A percentile compares a stretch with the other conserved stretches of the same genome.
phyloP scores from a whole-genome alignment of 2,329 filamentous ascomycete species.

The Alternaria triticina region DNA sequence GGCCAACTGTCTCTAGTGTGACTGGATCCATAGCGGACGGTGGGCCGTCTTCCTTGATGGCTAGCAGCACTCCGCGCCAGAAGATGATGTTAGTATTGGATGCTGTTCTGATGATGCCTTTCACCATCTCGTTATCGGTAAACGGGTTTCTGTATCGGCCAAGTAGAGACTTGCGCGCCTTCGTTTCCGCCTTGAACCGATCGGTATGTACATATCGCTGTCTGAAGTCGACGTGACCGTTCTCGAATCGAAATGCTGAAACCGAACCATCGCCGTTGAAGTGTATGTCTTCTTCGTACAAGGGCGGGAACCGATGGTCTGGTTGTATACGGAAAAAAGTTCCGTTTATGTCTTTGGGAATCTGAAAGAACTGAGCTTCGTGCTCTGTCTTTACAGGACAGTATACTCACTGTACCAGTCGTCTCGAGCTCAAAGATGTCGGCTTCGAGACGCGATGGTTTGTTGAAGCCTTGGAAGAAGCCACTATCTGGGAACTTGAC shows the following conservation, averaged over 20 bases:
- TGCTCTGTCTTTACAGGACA: not conserved
- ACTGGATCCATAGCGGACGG: slow-evolving; percentile 51
- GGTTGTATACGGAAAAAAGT: slow-evolving; percentile 55
- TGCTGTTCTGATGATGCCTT: slow-evolving; percentile 62
- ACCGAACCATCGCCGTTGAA: slow-evolving; percentile 56
- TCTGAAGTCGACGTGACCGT: slow-evolving; percentile 53
- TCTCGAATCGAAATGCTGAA: slow-evolving; percentile 51
- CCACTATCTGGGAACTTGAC: slow-evolving; percentile 42
- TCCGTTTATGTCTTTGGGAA: slow-evolving; percentile 53
- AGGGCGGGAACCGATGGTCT: slow-evolving; percentile 59
- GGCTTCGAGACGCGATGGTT: slow-evolving; percentile 49
- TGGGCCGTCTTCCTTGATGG: slow-evolving; percentile 57
- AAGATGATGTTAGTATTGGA: slow-evolving; percentile 67
- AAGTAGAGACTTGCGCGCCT: slow-evolving; percentile 54
- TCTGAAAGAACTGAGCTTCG: slow-evolving; percentile 18
- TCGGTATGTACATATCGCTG: slow-evolving; percentile 54
- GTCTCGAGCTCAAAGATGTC: slow-evolving; percentile 51
- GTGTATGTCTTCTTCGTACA: slow-evolving; percentile 62
- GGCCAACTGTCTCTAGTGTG: slow-evolving; percentile 49
- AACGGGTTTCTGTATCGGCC: slow-evolving; percentile 65
- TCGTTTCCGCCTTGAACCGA: slow-evolving; percentile 49
- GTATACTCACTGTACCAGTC: slow-evolving; percentile 35
- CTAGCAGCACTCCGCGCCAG: slow-evolving; percentile 63
- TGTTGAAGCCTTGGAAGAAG: slow-evolving; percentile 51
- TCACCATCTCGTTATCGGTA: slow-evolving; percentile 63